These are phyloP conservation scores for Athelia psychrophila DNA, from an alignment of 1,284 basidiomycete species.

Conservation along the genomic window DNA sequence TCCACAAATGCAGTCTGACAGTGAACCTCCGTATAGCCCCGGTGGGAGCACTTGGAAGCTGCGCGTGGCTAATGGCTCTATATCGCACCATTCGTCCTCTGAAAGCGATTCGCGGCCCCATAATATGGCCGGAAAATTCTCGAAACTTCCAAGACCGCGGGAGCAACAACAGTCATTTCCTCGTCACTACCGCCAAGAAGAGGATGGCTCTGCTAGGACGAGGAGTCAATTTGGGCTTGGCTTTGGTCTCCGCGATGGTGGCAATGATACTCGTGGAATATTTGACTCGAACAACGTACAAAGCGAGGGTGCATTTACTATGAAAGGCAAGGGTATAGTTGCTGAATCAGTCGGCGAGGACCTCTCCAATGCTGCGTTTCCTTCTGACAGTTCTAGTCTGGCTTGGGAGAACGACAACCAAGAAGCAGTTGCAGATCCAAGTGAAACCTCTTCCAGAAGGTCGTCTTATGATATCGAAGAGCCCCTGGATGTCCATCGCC, in stretches of 20 bases:
- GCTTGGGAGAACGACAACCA: background rate
- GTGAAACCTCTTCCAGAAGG: background rate
- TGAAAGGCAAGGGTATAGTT: slow-evolving; percentile 17
- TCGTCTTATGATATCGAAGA: slow-evolving; percentile 6
- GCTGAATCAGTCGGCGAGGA: background rate
- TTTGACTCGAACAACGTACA: background rate
- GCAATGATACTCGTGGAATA: background rate
- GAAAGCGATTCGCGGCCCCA: slow-evolving; percentile 26
- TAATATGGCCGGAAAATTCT: slow-evolving; percentile 5
- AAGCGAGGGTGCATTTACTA: slow-evolving; percentile 7
- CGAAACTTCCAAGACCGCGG: slow-evolving; percentile 12
- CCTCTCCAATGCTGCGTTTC: background rate
- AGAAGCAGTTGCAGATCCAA: background rate
- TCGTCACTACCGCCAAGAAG: background rate
- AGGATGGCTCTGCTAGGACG: background rate
- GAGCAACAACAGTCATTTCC: background rate
- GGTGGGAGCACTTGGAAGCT: slow-evolving; percentile 34
- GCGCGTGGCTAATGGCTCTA: slow-evolving; percentile 51
- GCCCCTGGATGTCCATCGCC: slow-evolving; percentile 17
- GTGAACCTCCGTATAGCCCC: slow-evolving; percentile 30
- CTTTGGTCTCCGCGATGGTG: slow-evolving; percentile 3
- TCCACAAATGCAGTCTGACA: background rate
- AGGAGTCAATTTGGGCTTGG: slow-evolving; percentile 7
- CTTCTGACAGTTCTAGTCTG: background rate
- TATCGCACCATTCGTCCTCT: slow-evolving; percentile 40